A percentile compares a stretch with the other conserved stretches of the same genome.
Conservation (phyloP, 1,284 basidiomycete genomes). For the Apiotrichum sp. region DNA sequence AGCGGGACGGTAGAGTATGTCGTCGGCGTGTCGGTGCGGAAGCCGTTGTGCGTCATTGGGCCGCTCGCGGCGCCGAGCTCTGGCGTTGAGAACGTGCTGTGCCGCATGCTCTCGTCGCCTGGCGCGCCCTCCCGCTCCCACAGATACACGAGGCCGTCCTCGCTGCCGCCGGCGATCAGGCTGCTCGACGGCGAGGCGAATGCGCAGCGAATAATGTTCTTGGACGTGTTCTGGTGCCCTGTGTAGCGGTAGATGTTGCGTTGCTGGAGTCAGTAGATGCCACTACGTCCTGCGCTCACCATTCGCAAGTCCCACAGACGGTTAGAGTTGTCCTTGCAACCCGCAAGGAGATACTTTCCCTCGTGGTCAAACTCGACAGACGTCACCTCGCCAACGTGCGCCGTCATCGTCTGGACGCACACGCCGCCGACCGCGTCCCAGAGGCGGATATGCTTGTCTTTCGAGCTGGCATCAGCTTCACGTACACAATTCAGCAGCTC, state of each 20-base stretch:
- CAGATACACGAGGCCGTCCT: conserved; percentile 44
- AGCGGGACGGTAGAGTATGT: neutral
- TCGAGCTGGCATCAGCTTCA: conserved; percentile 27
- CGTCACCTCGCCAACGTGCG: conserved; percentile 50
- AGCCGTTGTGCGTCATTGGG: conserved; percentile 5
- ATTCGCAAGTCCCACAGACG: conserved; percentile 46
- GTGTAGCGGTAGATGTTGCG: conserved; percentile 49
- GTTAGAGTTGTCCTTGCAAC: conserved; percentile 51
- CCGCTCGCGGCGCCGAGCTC: neutral
- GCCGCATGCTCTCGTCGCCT: conserved; percentile 6
- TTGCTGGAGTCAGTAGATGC: conserved; percentile 27
- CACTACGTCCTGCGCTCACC: conserved; percentile 23
- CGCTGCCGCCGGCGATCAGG: conserved; percentile 48
- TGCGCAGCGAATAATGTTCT: conserved; percentile 49
- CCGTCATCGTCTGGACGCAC: conserved; percentile 47
- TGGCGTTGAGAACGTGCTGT: neutral
- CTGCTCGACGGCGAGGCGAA: conserved; percentile 44
- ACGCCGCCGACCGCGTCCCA: conserved; percentile 52
- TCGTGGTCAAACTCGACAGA: conserved; percentile 49
- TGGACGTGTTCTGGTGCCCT: conserved; percentile 51
- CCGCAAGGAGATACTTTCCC: conserved; percentile 48
- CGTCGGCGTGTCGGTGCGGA: neutral
- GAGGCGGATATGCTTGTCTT: conserved; percentile 50
- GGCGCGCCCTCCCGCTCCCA: conserved; percentile 35
- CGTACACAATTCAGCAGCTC: conserved; percentile 7